Evolutionary conservation across 805 yeast genomes (phyloP).

Genomic region (Yarrowia osloensis): DNA sequence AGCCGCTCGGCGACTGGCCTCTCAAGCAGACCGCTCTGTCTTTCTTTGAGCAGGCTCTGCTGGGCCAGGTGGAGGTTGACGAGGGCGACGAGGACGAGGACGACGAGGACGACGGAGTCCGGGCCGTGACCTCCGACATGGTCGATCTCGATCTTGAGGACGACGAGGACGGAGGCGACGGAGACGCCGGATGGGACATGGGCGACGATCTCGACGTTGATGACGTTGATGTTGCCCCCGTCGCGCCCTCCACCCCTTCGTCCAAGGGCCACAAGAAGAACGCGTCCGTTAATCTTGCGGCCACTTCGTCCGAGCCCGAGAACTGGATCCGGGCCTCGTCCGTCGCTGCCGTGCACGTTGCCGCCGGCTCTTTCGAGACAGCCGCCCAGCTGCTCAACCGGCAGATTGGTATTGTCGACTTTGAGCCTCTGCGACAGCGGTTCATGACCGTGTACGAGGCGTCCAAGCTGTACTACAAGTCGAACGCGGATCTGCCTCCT

Average conservation of each 20-base stretch:
- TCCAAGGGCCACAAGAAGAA: constrained; percentile 38
- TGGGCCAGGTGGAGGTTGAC: constrained; percentile 73
- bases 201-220: constrained; percentile 68
- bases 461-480: constrained; percentile 72
- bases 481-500: constrained; percentile 72
- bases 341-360: constrained; percentile 88
- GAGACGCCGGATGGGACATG: constrained; percentile 60
- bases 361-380: constrained; percentile 94
- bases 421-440: constrained; percentile 82
- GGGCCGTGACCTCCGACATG: constrained; percentile 36
- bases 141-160: constrained; percentile 39
- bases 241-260: constrained; percentile 37
- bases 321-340: constrained; percentile 87
- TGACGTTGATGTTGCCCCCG: constrained; percentile 44
- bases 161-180: constrained; percentile 70
- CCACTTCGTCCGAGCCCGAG: constrained; percentile 58
- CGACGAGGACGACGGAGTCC: constrained; percentile 48
- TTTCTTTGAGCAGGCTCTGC: constrained; percentile 80
- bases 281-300: constrained; percentile 9
- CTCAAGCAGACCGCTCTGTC: constrained; percentile 69
- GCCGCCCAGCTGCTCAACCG: constrained; percentile 91
- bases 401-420: constrained; percentile 82
- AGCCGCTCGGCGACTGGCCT: constrained; percentile 74
- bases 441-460: constrained; percentile 84
- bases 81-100: constrained; percentile 54